Conservation (phyloP, 176 grass and related monocot genomes). For the Carex scoparia region DNA sequence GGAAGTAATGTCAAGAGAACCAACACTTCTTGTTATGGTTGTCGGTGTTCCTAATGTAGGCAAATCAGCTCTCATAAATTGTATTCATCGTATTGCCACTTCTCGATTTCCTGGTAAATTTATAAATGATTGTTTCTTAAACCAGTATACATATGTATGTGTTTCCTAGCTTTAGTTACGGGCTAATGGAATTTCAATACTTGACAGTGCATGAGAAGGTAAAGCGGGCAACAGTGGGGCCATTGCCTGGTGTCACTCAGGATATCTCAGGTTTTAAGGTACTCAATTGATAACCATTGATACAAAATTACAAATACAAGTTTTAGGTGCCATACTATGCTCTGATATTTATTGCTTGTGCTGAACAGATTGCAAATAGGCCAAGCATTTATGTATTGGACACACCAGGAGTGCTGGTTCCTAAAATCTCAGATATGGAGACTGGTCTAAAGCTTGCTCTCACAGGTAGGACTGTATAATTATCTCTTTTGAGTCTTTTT, state of each 20-base stretch:
- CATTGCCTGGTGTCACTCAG: slow-evolving; percentile 91
- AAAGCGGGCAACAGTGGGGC: slow-evolving; percentile 73
- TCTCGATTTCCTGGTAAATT: slow-evolving; percentile 77
- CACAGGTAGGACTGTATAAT: slow-evolving; percentile 43
- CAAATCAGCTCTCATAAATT: slow-evolving; percentile 93
- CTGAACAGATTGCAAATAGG: slow-evolving; percentile 75
- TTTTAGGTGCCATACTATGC: neutral
- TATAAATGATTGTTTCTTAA: neutral
- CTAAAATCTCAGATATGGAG: slow-evolving; percentile 91
- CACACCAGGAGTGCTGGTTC: slow-evolving; percentile 90
- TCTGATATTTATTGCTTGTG: neutral
- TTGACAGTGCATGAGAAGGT: slow-evolving; percentile 66
- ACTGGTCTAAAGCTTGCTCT: slow-evolving; percentile 90
- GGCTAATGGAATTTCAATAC: slow-evolving; percentile 28
- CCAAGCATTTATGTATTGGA: slow-evolving; percentile 98
- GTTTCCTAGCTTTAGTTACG: slow-evolving; percentile 4
- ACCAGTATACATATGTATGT: slow-evolving; percentile 8
- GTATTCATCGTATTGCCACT: slow-evolving; percentile 73
- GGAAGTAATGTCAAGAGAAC: slow-evolving; percentile 85
- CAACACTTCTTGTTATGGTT: slow-evolving; percentile 92
- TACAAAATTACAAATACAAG: slow-evolving; percentile 16
- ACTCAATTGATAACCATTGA: slow-evolving; percentile 5
- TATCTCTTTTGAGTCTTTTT: neutral
- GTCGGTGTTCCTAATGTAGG: slow-evolving; percentile 96
- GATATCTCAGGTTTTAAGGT: slow-evolving; percentile 98